These are phyloP conservation scores for Letharia lupina DNA, from an alignment of 495 filamentous ascomycete genomes.

Conservation along the genomic window DNA sequence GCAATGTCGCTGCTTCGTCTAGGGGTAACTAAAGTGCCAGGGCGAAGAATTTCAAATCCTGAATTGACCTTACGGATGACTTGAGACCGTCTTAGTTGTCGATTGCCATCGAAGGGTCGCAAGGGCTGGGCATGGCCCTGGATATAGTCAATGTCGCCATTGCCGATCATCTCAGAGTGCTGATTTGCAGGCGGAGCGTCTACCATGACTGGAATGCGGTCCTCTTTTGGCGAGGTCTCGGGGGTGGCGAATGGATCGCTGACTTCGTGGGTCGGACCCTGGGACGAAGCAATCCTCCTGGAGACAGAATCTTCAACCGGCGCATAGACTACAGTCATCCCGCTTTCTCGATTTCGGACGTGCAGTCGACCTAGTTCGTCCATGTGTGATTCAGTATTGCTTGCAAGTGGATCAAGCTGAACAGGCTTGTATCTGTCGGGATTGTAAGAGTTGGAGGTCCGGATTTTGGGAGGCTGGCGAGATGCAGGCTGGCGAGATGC, in stretches of 20 bases:
- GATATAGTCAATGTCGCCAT: constrained; percentile 9
- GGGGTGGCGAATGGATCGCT: constrained; percentile 20
- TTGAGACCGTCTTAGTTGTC: constrained; percentile 14
- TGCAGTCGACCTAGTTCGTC: constrained; percentile 41
- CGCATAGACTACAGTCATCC: constrained; percentile 10
- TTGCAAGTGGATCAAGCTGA: constrained; percentile 35
- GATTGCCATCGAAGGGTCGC: constrained; percentile 5
- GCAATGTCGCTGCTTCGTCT: constrained; percentile 13
- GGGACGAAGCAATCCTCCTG: background rate
- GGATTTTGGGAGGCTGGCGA: constrained; percentile 3
- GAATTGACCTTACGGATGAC: constrained; percentile 48
- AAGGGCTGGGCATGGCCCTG: constrained; percentile 14
- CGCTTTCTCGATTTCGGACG: constrained; percentile 27
- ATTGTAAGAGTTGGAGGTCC: constrained; percentile 1
- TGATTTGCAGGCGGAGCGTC: constrained; percentile 10
- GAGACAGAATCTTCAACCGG: constrained; percentile 6
- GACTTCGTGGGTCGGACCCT: background rate
- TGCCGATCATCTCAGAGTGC: constrained; percentile 5
- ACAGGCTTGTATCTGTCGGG: constrained; percentile 13
- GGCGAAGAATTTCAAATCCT: constrained; percentile 53
- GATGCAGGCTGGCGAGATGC: constrained; percentile 7
- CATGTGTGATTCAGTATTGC: constrained; percentile 35
- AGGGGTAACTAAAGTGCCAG: constrained; percentile 37
- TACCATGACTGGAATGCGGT: constrained; percentile 7
- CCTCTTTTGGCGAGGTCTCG: constrained; percentile 7